Conservation (phyloP, 106 monocot species). For the Allium fistulosum region DNA sequence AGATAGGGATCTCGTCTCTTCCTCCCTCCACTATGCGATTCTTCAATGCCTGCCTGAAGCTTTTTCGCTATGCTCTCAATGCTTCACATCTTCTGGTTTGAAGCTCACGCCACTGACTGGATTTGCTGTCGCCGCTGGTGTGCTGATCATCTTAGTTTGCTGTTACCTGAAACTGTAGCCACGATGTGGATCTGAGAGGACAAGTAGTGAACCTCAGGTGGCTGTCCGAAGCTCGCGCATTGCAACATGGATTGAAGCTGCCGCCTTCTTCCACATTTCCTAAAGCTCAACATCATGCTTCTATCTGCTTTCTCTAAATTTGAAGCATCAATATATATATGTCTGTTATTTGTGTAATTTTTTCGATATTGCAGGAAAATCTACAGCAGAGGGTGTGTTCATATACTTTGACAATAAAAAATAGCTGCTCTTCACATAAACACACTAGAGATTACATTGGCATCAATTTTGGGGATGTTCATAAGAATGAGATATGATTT, state of each 20-base stretch:
- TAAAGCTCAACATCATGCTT: neutral
- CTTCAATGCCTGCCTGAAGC: too few relatives aligned
- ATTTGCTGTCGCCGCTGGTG: too few relatives aligned
- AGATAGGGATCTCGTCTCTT: too few relatives aligned
- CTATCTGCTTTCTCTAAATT: neutral
- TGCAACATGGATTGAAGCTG: neutral
- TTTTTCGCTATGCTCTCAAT: too few relatives aligned
- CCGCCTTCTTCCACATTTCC: slow-evolving; percentile 22
- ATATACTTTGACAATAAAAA: slow-evolving; percentile 73
- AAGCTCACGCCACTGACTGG: too few relatives aligned
- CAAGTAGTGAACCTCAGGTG: too few relatives aligned
- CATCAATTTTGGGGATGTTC: slow-evolving; percentile 68
- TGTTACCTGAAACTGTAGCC: too few relatives aligned
- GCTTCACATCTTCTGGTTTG: too few relatives aligned
- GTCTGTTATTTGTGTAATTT: neutral
- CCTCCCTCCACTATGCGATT: too few relatives aligned
- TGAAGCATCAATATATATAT: neutral
- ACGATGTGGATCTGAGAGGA: too few relatives aligned
- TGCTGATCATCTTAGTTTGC: too few relatives aligned
- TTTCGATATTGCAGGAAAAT: neutral
- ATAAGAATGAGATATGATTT: slow-evolving; percentile 56
- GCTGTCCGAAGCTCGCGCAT: too few relatives aligned
- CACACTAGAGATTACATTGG: slow-evolving; percentile 57
- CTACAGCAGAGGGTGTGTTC: slow-evolving; percentile 17
- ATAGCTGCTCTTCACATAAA: slow-evolving; percentile 65